These are phyloP conservation scores for Saraca asoca DNA, from an alignment of 331 rosid genomes.

Conservation along the genomic window DNA sequence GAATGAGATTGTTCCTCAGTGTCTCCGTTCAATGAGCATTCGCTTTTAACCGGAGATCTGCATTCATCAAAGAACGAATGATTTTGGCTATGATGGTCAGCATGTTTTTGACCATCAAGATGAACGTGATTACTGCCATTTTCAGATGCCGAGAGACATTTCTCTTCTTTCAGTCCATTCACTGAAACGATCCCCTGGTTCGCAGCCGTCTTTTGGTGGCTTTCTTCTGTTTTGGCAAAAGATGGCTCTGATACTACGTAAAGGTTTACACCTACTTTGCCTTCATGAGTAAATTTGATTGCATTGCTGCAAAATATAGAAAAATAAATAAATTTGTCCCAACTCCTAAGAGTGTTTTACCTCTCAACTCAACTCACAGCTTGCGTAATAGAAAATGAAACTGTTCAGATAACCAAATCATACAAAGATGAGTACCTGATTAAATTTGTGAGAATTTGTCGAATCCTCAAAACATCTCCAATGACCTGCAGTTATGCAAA, in stretches of 20 bases:
- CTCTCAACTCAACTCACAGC: no score
- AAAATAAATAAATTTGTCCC: slow-evolving; percentile 6
- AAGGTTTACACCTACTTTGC: slow-evolving; percentile 81
- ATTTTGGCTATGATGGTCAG: slow-evolving; percentile 44
- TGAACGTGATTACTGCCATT: slow-evolving; percentile 39
- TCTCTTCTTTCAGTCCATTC: slow-evolving; percentile 60
- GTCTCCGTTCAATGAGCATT: slow-evolving; percentile 52
- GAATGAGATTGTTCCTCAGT: slow-evolving; percentile 50
- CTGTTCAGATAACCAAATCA: not conserved
- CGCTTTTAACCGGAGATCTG: slow-evolving; percentile 54
- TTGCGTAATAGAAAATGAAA: no score
- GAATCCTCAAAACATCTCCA: slow-evolving; percentile 91
- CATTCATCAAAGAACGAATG: slow-evolving; percentile 45
- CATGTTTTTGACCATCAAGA: slow-evolving; percentile 35
- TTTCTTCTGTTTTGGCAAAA: slow-evolving; percentile 44
- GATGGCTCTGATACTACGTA: slow-evolving; percentile 54
- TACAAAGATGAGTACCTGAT: slow-evolving; percentile 53
- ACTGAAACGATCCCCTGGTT: slow-evolving; percentile 40
- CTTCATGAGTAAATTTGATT: slow-evolving; percentile 88
- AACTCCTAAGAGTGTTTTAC: no score
- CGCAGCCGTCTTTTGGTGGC: slow-evolving; percentile 37
- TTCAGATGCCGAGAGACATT: slow-evolving; percentile 40
- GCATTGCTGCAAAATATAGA: slow-evolving; percentile 70
- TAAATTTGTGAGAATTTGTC: slow-evolving; percentile 91
- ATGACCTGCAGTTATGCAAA: slow-evolving; percentile 53